A percentile compares a stretch with the other conserved stretches of the same genome.
Evolutionary conservation across 2,329 filamentous ascomycete genomes (phyloP).

Genomic region (Tolypocladium pustulatum): DNA sequence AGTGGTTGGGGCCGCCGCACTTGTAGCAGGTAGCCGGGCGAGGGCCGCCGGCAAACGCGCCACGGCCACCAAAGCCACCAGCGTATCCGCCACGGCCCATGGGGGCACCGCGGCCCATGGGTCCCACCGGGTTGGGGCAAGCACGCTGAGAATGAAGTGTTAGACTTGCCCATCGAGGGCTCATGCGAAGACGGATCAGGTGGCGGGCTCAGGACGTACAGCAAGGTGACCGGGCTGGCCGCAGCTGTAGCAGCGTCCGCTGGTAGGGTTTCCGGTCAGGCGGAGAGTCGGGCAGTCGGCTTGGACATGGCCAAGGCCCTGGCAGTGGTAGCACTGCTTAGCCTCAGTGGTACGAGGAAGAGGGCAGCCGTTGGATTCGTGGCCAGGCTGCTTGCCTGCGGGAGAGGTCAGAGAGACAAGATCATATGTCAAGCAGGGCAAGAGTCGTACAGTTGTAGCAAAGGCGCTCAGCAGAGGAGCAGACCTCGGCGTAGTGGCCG

Average conservation of each 20-base stretch:
- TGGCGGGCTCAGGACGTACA: slow-evolving; percentile 36
- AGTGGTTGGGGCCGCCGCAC: slow-evolving; percentile 87
- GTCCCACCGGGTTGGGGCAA: slow-evolving; percentile 65
- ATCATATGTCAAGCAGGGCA: too few relatives aligned
- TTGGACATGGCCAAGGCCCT: slow-evolving; percentile 95
- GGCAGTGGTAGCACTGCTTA: slow-evolving; percentile 99
- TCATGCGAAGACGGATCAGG: background rate
- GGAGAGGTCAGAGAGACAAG: background rate
- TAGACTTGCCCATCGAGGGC: background rate
- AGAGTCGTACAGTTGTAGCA: slow-evolving; percentile 90
- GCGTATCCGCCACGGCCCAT: slow-evolving; percentile 62
- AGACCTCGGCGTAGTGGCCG: slow-evolving; percentile 78
- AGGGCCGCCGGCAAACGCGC: slow-evolving; percentile 62
- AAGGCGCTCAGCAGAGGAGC: slow-evolving; percentile 93
- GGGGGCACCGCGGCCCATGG: slow-evolving; percentile 55
- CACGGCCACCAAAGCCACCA: slow-evolving; percentile 52
- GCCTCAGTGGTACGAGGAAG: slow-evolving; percentile 94
- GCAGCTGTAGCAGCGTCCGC: slow-evolving; percentile 94
- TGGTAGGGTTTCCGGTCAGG: slow-evolving; percentile 69
- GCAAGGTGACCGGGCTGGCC: slow-evolving; percentile 88
- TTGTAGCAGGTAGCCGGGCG: slow-evolving; percentile 64
- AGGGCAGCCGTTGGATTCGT: slow-evolving; percentile 97
- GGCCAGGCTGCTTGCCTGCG: slow-evolving; percentile 74
- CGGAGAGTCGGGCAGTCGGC: slow-evolving; percentile 96
- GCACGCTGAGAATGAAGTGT: slow-evolving; percentile 45